These are phyloP conservation scores for Syzygium malaccense DNA, from an alignment of 441 rosid genomes.

Conservation along the genomic window DNA sequence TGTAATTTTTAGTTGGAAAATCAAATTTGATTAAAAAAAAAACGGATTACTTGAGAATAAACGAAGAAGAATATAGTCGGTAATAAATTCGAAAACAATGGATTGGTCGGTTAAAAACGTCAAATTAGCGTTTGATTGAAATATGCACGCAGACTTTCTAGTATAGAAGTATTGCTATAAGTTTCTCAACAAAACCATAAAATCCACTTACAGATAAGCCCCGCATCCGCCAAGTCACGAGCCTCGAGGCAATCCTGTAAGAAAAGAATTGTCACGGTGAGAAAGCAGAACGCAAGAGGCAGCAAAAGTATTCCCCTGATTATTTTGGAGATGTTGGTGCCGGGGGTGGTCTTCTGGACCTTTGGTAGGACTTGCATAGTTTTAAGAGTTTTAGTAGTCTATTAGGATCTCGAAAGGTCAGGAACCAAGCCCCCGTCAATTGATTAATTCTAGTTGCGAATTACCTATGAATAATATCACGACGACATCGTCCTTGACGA, in stretches of 20 bases:
- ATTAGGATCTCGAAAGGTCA: too few species aligned
- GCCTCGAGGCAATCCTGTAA: too few species aligned
- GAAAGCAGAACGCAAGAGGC: not conserved
- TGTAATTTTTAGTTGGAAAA: too few species aligned
- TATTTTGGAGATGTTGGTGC: not conserved
- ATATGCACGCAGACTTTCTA: not conserved
- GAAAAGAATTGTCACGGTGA: not conserved
- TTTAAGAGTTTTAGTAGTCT: too few species aligned
- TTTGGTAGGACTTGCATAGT: not conserved
- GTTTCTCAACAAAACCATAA: not conserved
- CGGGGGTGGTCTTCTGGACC: not conserved
- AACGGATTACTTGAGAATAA: too few species aligned
- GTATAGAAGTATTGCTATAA: not conserved
- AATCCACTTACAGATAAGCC: not conserved
- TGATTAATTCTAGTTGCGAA: not conserved
- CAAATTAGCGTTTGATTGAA: not conserved
- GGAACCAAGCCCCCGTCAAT: accelerated
- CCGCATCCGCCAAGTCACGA: too few species aligned
- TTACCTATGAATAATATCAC: not conserved
- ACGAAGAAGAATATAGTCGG: not conserved
- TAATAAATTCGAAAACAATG: accelerated
- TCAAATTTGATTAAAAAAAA: too few species aligned
- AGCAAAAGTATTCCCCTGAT: not conserved
- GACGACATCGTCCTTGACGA: too few species aligned
- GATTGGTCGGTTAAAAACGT: not conserved